Base-by-base conservation (phyloP, 768 basidiomycete species). In the Trametes maxima region DNA sequence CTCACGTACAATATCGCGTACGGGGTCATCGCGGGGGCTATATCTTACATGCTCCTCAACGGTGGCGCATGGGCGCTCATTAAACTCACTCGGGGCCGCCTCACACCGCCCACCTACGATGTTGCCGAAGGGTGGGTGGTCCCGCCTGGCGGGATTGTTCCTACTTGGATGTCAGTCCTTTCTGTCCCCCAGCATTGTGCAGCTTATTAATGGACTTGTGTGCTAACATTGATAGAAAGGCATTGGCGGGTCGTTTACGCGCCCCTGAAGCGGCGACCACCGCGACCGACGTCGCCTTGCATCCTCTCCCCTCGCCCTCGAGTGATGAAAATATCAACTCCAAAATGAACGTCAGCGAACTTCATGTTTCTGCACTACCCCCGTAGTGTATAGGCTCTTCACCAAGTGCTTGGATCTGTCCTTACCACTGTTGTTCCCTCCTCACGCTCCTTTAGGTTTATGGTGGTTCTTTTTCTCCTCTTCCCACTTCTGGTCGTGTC, bases 1-100 rank as follows among this genome's bases (percentile, higher is more conserved):
- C 74, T 91, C 21, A 84, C 88, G 16, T 89, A 85, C 81, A 92
- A 92, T 78, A 93, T 94, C 69, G 91, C 92, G 43, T 93, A 94
- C 69, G 92, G 92, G 65, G 88, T 94, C 72, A 93, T 95, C 64
- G 85, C 89, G 0, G 93, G 92, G 37, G 78, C 94, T 52, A 49
- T 80, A 37, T 83, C 86, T 13, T 93, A 91, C 72, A 67, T 90
- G 48, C 63, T 91, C 57, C 75, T 95, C 60, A 94, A 95, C 69
- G 88, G 86, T 42, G 76, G 85, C 50, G 84, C 90, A 6, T 81
- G 83, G 71, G 19, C 80, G 17, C 46, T 92, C 57, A 79, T 76
- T 67, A 87, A 82, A 66, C 61, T 81, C 25, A 76, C 84, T 5
- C 72, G 80, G n/a, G 87, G 81, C 19, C 79, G 84, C 35, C 76